phyloP scores from a whole-genome alignment of 495 filamentous ascomycete species.

The Cryomyces minteri region DNA sequence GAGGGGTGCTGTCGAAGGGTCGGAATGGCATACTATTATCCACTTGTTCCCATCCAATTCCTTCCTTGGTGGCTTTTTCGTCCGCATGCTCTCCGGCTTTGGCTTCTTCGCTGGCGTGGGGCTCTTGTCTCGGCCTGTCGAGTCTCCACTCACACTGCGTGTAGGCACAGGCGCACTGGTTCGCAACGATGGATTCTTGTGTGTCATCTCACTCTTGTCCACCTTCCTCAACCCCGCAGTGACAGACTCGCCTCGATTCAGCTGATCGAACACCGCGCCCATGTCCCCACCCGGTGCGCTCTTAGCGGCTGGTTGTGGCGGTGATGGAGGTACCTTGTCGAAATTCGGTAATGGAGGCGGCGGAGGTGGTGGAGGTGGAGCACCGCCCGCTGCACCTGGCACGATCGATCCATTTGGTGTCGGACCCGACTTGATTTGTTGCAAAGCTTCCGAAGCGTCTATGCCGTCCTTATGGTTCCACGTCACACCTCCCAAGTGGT shows the following conservation, averaged over 20 bases:
- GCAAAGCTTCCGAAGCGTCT: conserved; percentile 50
- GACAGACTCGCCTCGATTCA: conserved; percentile 75
- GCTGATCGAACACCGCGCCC: conserved; percentile 69
- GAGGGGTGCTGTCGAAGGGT: not conserved
- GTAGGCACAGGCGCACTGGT: conserved; percentile 49
- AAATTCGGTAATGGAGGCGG: conserved; percentile 35
- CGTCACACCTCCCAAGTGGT: conserved; percentile 57
- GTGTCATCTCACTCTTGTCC: conserved; percentile 85
- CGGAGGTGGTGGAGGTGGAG: conserved; percentile 37
- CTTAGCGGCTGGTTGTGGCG: conserved; percentile 40
- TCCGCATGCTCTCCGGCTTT: conserved; percentile 85
- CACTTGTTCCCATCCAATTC: conserved; percentile 92
- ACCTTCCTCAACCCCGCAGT: conserved; percentile 84
- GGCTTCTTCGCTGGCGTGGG: conserved; percentile 73
- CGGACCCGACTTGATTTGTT: conserved; percentile 36
- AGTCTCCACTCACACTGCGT: conserved; percentile 28
- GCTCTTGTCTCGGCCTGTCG: conserved; percentile 44
- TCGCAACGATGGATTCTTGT: conserved; percentile 91
- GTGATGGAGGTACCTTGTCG: conserved; percentile 44
- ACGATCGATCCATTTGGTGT: conserved; percentile 19
- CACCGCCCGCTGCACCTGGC: conserved; percentile 18
- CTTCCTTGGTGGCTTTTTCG: conserved; percentile 82
- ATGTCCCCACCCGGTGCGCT: conserved; percentile 36
- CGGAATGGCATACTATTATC: conserved; percentile 41
- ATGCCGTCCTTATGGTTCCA: conserved; percentile 86